Conservation (phyloP, 2,329 filamentous ascomycete species). For the Anthostomella pinea region DNA sequence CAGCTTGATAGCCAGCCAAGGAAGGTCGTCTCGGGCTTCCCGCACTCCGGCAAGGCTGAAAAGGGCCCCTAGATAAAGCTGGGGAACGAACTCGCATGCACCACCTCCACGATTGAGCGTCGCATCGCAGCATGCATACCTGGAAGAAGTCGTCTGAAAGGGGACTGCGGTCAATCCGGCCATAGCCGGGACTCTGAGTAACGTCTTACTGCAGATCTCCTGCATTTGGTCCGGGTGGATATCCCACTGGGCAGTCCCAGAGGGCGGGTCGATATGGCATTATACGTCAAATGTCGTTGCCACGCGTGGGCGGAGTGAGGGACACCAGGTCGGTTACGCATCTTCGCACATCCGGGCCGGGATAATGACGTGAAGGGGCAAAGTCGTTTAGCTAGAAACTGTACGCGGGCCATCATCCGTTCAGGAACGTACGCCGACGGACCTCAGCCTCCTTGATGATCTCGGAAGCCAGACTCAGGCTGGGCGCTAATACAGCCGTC, state of each 20-base stretch:
- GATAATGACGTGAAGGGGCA: constrained; percentile 8
- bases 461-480: constrained; percentile 71
- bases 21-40: too few relatives aligned
- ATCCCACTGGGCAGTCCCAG: constrained; percentile 21
- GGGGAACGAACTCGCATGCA: constrained; percentile 2
- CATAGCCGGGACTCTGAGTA: constrained; percentile 22
- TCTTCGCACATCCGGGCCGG: constrained; percentile 15
- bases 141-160: constrained; percentile 28
- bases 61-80: constrained; percentile 9
- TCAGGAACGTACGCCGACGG: constrained; percentile 62
- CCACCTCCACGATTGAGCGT: constrained; percentile 21
- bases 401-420: constrained; percentile 38
- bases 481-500: constrained; percentile 73
- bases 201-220: constrained; percentile 16
- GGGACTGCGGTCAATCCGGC: constrained; percentile 17
- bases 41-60: constrained; percentile 25
- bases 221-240: constrained; percentile 18
- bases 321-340: constrained; percentile 14
- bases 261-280: constrained; percentile 21
- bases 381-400: constrained; percentile 15
- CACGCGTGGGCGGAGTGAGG: constrained; percentile 9
- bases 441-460: constrained; percentile 78
- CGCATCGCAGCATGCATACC: constrained; percentile 26
- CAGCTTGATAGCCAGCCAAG: constrained; percentile 8
- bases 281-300: constrained; percentile 8